These are phyloP conservation scores for Vaccinium corymbosum DNA, from an alignment of 148 eudicot genomes.

Conservation along the genomic window DNA sequence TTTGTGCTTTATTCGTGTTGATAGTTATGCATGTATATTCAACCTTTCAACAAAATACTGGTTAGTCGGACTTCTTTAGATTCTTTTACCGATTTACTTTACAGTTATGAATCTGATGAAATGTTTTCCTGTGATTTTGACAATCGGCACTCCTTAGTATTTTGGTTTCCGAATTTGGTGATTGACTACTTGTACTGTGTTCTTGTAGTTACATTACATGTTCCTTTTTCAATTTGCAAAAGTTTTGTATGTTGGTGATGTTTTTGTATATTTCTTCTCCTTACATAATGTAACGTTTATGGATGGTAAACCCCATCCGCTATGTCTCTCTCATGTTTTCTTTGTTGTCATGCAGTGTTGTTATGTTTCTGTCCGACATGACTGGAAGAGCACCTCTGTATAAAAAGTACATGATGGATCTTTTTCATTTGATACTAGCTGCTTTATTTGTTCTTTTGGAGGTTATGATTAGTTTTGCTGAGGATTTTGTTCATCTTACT, in stretches of 20 bases:
- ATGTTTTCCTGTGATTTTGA: neutral
- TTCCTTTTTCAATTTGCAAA: neutral
- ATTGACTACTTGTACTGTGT: neutral
- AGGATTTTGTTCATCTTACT: conserved; percentile 10
- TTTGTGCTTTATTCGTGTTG: neutral
- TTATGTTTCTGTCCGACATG: conserved; percentile 84
- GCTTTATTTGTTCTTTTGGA: neutral
- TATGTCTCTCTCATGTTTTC: conserved; percentile 4
- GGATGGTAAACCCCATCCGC: neutral
- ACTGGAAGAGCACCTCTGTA: conserved; percentile 81
- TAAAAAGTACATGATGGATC: conserved; percentile 57
- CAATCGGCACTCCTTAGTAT: neutral
- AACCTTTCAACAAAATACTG: conserved; percentile 2
- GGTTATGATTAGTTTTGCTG: neutral
- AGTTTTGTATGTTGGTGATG: neutral
- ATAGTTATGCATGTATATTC: neutral
- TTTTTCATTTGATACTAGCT: neutral
- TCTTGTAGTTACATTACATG: neutral
- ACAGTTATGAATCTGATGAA: neutral
- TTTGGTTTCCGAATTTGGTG: neutral
- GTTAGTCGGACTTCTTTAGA: neutral
- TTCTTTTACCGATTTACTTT: neutral
- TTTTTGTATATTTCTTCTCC: neutral
- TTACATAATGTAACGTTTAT: neutral
- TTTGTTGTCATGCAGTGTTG: conserved; percentile 57